Evolutionary conservation across 768 basidiomycete genomes (phyloP), one percentile per base, ranked within the genome.

Genomic region (Amanita subjunquillea): DNA sequence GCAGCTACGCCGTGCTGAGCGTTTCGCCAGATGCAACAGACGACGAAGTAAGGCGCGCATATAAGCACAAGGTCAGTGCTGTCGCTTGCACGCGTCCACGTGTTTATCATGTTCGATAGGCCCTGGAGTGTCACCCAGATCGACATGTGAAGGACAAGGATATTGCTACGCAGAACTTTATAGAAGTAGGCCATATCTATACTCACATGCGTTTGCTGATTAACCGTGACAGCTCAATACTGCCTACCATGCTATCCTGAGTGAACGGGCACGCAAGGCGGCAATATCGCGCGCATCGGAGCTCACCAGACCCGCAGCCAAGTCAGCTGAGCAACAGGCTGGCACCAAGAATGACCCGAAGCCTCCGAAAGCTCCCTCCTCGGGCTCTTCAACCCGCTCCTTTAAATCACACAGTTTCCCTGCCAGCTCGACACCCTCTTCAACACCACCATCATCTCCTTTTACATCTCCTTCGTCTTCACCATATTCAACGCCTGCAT

Each of bases 171-270:
- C 48, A 36, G 22, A 60, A 58, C 27, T 60, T 62, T 43, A 54
- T 60, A 44, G 63, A 65, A 56, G 63, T 62, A 54, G 30, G 13
- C 25, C 29, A 53, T 41, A 37, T 53, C 51, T 41, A n/a, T 9
- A 32, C 10, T 32, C 32, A 15, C 20, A 40, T 41, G 25, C 17
- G 36, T 20, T 29, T 30, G 30, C 20, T n/a, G 30, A 45, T 37
- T 48, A 20, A 39, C 48, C 48, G 45, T 10, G 44, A 32, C 42
- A 81, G 79, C 72, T 77, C 58, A 74, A 74, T 58, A 61, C 67
- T 43, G 78, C 79, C 20, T 78, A 80, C 61, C 70, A 69, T 37
- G 65, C 72, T 29, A 64, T 79, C 55, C 68, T 74, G 63, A 72
- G 73, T 48, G 71, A 72, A 40, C 56, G 63, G 20, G 50, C 43